These are phyloP conservation scores for Mortierella sp. DNA, from an alignment of 371 early-diverging fungal genomes.

Conservation along the genomic window DNA sequence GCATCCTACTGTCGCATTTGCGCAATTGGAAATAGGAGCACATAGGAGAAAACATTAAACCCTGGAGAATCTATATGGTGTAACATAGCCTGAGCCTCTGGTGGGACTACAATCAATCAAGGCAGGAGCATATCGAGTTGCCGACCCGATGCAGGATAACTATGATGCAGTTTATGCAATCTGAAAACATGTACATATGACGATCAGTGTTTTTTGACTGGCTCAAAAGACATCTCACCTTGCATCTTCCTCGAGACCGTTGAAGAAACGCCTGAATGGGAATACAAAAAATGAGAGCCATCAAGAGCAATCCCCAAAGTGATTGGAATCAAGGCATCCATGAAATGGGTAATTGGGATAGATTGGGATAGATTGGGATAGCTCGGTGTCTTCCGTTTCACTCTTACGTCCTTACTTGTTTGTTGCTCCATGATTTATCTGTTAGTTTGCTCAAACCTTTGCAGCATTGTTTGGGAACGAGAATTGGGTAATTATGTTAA, in stretches of 20 bases:
- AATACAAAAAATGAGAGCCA: conserved; percentile 2
- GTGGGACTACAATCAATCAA: not conserved
- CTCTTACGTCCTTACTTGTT: not conserved
- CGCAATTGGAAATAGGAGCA: not conserved
- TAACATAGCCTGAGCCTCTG: not conserved
- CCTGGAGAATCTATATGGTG: not conserved
- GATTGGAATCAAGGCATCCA: not conserved
- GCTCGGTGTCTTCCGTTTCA: not conserved
- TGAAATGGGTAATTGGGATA: not conserved
- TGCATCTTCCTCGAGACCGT: not conserved
- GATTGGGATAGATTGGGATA: not conserved
- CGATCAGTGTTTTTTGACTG: not conserved
- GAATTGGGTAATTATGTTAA: too few species aligned
- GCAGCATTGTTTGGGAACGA: not conserved
- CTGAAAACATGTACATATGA: not conserved
- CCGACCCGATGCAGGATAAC: not conserved
- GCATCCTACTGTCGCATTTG: not conserved
- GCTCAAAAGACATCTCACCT: not conserved
- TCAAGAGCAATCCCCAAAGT: not conserved
- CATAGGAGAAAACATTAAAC: not conserved
- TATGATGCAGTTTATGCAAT: not conserved
- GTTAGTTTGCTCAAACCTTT: not conserved
- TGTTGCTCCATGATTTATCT: not conserved
- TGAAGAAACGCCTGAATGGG: not conserved
- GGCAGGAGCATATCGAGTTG: too few species aligned